These are phyloP conservation scores for Beverwykella pulmonaria DNA, from an alignment of 495 filamentous ascomycete species.

Conservation along the genomic window DNA sequence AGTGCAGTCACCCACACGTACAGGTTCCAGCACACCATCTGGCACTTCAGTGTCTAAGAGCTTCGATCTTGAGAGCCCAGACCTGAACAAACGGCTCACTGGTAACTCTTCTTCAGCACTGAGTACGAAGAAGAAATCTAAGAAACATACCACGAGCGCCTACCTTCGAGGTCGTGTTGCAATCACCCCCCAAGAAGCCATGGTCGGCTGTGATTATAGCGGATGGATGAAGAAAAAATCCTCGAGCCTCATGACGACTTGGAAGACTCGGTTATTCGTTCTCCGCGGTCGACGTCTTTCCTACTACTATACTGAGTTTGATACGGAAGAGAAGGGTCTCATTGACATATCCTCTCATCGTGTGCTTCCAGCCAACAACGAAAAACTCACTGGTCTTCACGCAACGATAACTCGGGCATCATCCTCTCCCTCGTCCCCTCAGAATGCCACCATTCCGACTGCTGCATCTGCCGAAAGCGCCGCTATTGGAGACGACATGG, in stretches of 20 bases:
- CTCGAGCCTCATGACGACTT: constrained; percentile 91
- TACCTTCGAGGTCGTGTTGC: constrained; percentile 86
- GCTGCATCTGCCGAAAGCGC: constrained; percentile 46
- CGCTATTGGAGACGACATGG: constrained; percentile 39
- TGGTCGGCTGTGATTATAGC: constrained; percentile 84
- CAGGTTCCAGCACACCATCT: constrained; percentile 85
- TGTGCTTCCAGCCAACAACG: constrained; percentile 91
- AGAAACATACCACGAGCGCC: constrained; percentile 94
- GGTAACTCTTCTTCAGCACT: constrained; percentile 32
- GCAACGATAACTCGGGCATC: constrained; percentile 88
- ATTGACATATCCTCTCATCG: constrained; percentile 98
- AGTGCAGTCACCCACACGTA: constrained; percentile 68
- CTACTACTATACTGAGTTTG: constrained; percentile 94
- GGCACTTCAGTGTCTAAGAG: constrained; percentile 71
- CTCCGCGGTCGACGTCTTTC: constrained; percentile 86
- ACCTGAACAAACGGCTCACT: constrained; percentile 56
- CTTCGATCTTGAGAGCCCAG: constrained; percentile 73
- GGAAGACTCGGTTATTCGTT: constrained; percentile 94
- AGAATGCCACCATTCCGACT: constrained; percentile 62
- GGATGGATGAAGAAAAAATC: constrained; percentile 99
- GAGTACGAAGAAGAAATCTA: constrained; percentile 53
- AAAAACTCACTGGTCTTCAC: constrained; percentile 84
- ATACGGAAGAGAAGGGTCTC: constrained; percentile 87
- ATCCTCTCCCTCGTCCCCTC: constrained; percentile 71
- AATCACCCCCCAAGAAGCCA: constrained; percentile 80